Evolutionary conservation across 352 stramenopile genomes (phyloP).

Genomic region (Aphanomyces cochlioides): DNA sequence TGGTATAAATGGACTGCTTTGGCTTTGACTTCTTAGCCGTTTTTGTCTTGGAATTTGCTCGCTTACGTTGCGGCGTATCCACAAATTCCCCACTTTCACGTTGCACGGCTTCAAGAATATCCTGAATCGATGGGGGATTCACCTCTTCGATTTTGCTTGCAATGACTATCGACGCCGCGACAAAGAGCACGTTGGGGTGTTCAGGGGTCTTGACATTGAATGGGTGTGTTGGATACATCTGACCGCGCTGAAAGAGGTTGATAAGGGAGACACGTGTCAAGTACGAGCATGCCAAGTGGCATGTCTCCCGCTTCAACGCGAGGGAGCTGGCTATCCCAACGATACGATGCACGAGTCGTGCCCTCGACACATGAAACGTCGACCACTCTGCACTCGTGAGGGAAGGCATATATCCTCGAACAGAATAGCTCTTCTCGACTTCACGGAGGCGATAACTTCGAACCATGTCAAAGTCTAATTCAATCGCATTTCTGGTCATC

Average conservation of each 20-base stretch:
- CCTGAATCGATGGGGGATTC: conserved; percentile 15
- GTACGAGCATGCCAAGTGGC: conserved; percentile 23
- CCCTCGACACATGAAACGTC: conserved; percentile 3
- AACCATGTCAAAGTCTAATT: conserved; percentile 24
- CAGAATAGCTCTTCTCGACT: conserved; percentile 11
- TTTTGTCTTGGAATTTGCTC: neutral
- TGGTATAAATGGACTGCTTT: conserved; percentile 22
- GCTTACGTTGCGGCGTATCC: neutral
- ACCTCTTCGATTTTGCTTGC: conserved; percentile 27
- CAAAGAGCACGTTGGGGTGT: conserved; percentile 17
- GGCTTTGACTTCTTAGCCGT: neutral
- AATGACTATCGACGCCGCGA: conserved; percentile 6
- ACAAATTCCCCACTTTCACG: conserved; percentile 20
- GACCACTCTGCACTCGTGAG: conserved; percentile 1
- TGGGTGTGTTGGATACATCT: neutral
- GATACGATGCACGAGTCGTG: conserved; percentile 22
- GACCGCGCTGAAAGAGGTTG: neutral
- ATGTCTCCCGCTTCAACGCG: conserved; percentile 21
- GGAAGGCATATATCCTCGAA: conserved; percentile 3
- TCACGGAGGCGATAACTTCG: conserved; percentile 21
- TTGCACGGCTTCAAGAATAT: conserved; percentile 24
- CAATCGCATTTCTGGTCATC: conserved; percentile 22
- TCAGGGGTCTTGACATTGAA: conserved; percentile 12
- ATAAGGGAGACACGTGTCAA: conserved; percentile 19
- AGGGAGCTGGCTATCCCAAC: conserved; percentile 1